These are phyloP conservation scores for Penicillium sp. DNA, from an alignment of 2,329 filamentous ascomycete species.

Conservation along the genomic window DNA sequence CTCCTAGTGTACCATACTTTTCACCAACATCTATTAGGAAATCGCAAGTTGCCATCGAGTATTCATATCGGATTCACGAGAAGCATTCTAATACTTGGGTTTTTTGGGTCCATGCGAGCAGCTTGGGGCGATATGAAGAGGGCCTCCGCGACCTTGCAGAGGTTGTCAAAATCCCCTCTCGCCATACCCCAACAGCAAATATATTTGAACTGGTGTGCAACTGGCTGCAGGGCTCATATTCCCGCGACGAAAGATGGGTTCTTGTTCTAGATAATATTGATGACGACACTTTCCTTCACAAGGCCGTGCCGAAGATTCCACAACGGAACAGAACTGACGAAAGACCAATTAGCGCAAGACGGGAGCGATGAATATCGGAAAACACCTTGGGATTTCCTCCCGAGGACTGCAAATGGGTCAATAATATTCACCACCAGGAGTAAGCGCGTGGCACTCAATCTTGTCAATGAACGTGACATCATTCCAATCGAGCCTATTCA, in stretches of 20 bases:
- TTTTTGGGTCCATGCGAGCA: constrained; percentile 44
- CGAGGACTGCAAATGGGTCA: too few relatives aligned
- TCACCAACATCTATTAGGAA: constrained; percentile 20
- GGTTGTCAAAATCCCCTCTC: constrained; percentile 30
- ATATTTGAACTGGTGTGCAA: constrained; percentile 33
- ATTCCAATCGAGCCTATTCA: too few relatives aligned
- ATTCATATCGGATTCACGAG: constrained; percentile 28
- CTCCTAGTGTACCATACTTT: background rate
- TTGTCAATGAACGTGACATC: too few relatives aligned
- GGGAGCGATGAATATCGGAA: too few relatives aligned
- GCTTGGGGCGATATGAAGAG: constrained; percentile 37
- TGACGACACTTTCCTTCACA: constrained; percentile 18
- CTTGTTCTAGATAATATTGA: constrained; percentile 32
- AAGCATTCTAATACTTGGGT: constrained; percentile 33
- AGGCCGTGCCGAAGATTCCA: background rate
- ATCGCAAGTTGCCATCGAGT: constrained; percentile 29
- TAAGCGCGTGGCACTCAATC: too few relatives aligned
- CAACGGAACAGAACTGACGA: too few relatives aligned
- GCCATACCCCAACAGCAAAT: constrained; percentile 34
- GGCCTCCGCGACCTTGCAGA: constrained; percentile 41
- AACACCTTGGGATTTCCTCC: background rate
- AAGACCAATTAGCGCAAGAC: too few relatives aligned
- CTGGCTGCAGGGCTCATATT: constrained; percentile 27
- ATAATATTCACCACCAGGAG: too few relatives aligned
- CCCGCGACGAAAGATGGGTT: constrained; percentile 23